Evolutionary conservation across 257 asterid genomes (phyloP), one percentile per base, ranked within the genome.

Genomic region (Vinca minor): DNA sequence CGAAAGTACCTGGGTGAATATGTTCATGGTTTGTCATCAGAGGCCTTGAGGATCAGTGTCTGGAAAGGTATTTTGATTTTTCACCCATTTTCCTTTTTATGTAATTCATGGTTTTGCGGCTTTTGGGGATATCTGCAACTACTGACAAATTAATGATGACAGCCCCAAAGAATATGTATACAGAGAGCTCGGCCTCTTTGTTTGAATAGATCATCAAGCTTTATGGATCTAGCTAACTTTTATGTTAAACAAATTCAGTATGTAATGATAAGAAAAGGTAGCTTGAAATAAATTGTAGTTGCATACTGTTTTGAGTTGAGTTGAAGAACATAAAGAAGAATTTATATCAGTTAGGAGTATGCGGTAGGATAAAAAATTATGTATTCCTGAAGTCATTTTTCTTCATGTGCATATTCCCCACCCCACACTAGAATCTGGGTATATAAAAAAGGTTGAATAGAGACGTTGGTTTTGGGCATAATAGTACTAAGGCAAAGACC

Each of bases 1-100:
- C 96, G 98, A 52, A 87, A 80, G 67, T 93, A 93, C 75, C 77
- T 93, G 91, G 98, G 98, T 35, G 98, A 93, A 82, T 93, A 93
- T 74, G 98, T 93, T 77, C 97, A 93, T 75, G 98, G 98, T 69
- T 79, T 93, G 73, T 93, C 98, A 11, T 81, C 97, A 20, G 98
- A 93, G 81, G 96, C 98, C 75, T 75, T 93, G 84, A 81, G 96
- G 65, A 93, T 93, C 69, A 93, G 98, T 45, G 98, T 93, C 48
- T 93, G 98, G 98, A 77, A 93, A 89, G 98, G 98, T 92, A 63
- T 28, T 72, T 58, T 42, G 59, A n/a, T 8, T 41, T 65, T 58
- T 35, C 29, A 4, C 25, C 13, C 18, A 13, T 47, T 69, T 61
- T 57, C 8, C 47, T 25, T 71, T 28, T 49, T 32, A 34, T 35